Percentiles rank a stretch among this genome's conserved stretches.
Conservation (phyloP, 768 basidiomycete genomes). For the Calvatia gigantea region DNA sequence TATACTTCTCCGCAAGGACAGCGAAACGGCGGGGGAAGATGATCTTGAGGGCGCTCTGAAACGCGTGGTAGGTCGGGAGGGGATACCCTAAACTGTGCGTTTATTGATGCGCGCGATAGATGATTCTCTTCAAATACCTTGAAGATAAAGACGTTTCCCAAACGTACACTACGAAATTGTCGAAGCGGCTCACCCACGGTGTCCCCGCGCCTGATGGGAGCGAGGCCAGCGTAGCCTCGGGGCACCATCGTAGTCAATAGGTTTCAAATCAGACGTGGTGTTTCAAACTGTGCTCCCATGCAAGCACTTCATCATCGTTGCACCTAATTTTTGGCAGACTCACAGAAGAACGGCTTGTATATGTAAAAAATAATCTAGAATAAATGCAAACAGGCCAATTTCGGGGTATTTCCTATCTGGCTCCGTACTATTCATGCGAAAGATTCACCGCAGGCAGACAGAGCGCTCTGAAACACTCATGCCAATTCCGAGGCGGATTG, state of each 20-base stretch:
- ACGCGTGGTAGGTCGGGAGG: conserved; percentile 69
- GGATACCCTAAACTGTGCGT: conserved; percentile 20
- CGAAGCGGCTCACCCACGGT: conserved; percentile 89
- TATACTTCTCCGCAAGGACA: conserved; percentile 88
- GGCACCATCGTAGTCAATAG: conserved; percentile 97
- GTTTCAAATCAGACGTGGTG: conserved; percentile 98
- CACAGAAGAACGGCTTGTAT: too few relatives aligned
- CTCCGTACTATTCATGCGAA: too few relatives aligned
- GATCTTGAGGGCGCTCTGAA: conserved; percentile 90
- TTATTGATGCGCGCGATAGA: conserved; percentile 51
- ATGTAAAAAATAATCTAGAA: too few relatives aligned
- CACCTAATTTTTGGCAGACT: too few relatives aligned
- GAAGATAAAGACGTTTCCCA: conserved; percentile 99
- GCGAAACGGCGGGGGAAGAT: conserved; percentile 94
- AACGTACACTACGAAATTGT: conserved; percentile 93
- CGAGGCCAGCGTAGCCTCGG: conserved; percentile 98
- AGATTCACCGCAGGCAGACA: too few relatives aligned
- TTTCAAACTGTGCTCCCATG: conserved; percentile 91
- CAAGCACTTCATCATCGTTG: too few relatives aligned
- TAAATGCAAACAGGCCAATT: too few relatives aligned
- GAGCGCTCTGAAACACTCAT: too few relatives aligned
- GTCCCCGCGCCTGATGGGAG: conserved; percentile 95
- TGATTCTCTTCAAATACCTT: conserved; percentile 98
- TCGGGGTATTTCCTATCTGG: too few relatives aligned
- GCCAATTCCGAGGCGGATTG: too few relatives aligned